A percentile compares a stretch with the other conserved stretches of the same genome.
These are phyloP conservation scores for Apiospora pterosperma DNA, from an alignment of 2,329 filamentous ascomycete species.

Conservation along the genomic window DNA sequence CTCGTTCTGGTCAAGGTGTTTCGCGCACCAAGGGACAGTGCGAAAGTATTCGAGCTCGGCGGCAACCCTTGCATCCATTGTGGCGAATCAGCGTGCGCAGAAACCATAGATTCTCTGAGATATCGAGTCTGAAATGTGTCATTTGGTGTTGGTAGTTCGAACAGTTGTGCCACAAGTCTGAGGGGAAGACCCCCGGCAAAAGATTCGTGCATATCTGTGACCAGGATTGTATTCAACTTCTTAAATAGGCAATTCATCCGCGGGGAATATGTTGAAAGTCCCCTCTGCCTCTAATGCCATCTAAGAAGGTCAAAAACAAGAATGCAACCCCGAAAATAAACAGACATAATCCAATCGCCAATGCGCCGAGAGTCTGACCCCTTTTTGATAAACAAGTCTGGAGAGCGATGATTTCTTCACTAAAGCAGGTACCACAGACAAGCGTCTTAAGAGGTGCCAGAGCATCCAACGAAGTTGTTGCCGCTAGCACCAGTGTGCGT, in stretches of 20 bases:
- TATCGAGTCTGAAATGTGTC: not conserved
- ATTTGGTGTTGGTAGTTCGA: not conserved
- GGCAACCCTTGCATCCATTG: not conserved
- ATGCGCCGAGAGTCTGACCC: not conserved
- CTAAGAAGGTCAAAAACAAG: not conserved
- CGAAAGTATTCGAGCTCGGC: not conserved
- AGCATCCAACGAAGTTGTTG: slow-evolving; percentile 66
- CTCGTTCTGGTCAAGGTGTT: not conserved
- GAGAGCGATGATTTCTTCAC: not conserved
- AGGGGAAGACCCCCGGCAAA: not conserved
- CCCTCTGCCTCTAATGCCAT: no score
- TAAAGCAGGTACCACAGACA: not conserved
- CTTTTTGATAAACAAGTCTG: not conserved
- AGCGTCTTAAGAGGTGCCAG: slow-evolving; percentile 21
- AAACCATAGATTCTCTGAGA: not conserved
- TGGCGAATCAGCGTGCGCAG: not conserved
- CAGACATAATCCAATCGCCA: no score
- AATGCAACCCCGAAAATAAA: not conserved
- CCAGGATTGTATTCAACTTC: not conserved
- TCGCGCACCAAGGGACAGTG: not conserved
- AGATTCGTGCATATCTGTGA: not conserved
- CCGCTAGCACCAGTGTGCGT: slow-evolving; percentile 69
- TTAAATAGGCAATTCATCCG: not conserved
- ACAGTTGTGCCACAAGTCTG: not conserved
- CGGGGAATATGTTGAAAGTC: not conserved